Base-by-base conservation (phyloP, 1,284 basidiomycete species). In the Marasmius fiardii region DNA sequence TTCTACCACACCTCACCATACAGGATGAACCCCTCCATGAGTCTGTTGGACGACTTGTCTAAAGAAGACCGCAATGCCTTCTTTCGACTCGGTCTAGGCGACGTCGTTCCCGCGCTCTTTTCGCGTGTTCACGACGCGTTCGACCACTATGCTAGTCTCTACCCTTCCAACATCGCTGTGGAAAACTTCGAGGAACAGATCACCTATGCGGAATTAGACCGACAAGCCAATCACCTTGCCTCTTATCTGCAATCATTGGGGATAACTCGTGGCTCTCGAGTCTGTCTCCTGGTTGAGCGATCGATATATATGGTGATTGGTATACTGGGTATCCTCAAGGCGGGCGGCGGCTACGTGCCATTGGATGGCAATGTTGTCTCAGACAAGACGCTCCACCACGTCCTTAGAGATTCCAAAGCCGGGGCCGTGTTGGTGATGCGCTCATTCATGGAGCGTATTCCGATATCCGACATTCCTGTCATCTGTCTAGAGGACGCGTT, bases 41-140 rank as follows among this genome's bases (percentile, higher is more conserved):
- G 43, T n/a, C 31, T 47, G 3, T 64, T 71, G 50, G 58, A 61
- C 14, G 52, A 61, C 21, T 70, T 81, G 43, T 67, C 75, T 47
- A 57, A 68, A 34, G 63, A 68, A 43, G 79, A 81, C 64, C 70
- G 72, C 62, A 64, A 65, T 37, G 70, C 73, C 47, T 82, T 83
- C 67, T 60, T 68, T 56, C 68, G 72, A 53, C 81, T 75, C 60
- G 78, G 80, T 37, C 69, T 75, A 39, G 81, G 80, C 34, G 63
- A 69, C 35, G 64, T 62, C 16, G 65, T 67, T 31, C 34, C 62
- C 21, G 61, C 70, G 34, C 74, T 78, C 12, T 82, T 80, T 66
- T 63, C 66, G 57, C 81, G 77, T 59, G 72, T 83, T 34, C 81
- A 83, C 61, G 77, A 81, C 58, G 82, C 81, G n/a, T 83, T 85